A percentile compares a stretch with the other conserved stretches of the same genome.
Evolutionary conservation across 257 asterid genomes (phyloP).

Genomic region (Salvia hispanica): DNA sequence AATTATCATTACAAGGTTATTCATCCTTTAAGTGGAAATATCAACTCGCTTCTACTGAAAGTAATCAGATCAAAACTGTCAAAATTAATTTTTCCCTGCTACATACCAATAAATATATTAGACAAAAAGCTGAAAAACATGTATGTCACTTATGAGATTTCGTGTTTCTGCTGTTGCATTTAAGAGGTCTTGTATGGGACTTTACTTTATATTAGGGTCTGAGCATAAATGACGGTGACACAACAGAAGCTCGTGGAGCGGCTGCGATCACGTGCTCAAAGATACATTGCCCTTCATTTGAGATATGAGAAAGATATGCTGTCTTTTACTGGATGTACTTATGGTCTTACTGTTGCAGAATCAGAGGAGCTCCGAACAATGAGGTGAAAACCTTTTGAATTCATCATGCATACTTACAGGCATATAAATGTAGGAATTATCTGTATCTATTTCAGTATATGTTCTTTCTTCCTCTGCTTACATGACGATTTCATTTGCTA

Average conservation of each 20-base stretch:
- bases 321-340: conserved; percentile 93
- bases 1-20: conserved; percentile 12
- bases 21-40: conserved; percentile 12
- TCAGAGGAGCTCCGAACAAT: conserved; percentile 77
- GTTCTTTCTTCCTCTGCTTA: conserved; percentile 23
- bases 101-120: conserved; percentile 4
- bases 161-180: conserved; percentile 43
- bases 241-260: conserved; percentile 97
- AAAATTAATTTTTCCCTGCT: conserved; percentile 3
- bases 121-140: neutral
- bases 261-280: conserved; percentile 63
- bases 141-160: conserved; percentile 19
- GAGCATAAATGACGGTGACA: conserved; percentile 80
- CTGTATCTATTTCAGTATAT: neutral
- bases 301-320: conserved; percentile 98
- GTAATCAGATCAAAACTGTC: conserved; percentile 10
- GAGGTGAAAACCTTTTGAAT: conserved; percentile 56
- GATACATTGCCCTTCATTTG: conserved; percentile 87
- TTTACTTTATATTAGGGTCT: conserved; percentile 73
- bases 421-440: conserved; percentile 16
- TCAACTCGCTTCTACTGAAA: conserved; percentile 1
- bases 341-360: conserved; percentile 81
- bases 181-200: conserved; percentile 63
- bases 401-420: neutral
- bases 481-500: conserved; percentile 14